Evolutionary conservation across 257 asterid genomes (phyloP).

Genomic region (Coffea eugenioides): DNA sequence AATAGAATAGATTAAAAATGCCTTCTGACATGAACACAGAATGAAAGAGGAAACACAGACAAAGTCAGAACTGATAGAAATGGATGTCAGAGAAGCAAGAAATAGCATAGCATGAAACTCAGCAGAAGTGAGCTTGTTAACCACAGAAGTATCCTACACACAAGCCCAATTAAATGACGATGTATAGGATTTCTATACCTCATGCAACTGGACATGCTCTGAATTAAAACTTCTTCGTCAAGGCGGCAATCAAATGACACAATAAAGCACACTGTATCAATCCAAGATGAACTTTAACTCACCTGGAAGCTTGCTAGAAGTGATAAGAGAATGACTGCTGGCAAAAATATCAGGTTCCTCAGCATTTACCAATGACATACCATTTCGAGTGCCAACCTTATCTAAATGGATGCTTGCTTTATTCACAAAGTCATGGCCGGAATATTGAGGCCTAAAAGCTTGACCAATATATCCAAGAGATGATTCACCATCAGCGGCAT

Average conservation of each 20-base stretch:
- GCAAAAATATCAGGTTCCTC: conserved; percentile 50
- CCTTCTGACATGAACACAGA: background rate
- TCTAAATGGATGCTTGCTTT: conserved; percentile 46
- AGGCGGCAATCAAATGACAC: background rate
- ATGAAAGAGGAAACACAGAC: background rate
- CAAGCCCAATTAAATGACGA: background rate
- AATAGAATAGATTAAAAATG: background rate
- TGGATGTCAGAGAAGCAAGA: background rate
- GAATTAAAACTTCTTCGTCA: background rate
- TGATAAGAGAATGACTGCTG: conserved; percentile 40
- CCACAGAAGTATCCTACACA: background rate
- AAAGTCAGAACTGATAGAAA: background rate
- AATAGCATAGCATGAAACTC: background rate
- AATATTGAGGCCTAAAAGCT: conserved; percentile 41
- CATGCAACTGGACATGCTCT: background rate
- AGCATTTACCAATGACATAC: conserved; percentile 46
- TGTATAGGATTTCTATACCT: background rate
- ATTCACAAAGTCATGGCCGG: conserved; percentile 44
- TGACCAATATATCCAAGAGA: conserved; percentile 41
- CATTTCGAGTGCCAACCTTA: conserved; percentile 41
- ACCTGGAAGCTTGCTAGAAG: conserved; percentile 68
- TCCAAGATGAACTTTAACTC: conserved; percentile 20
- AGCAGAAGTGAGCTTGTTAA: background rate
- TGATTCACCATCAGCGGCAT: conserved; percentile 41
- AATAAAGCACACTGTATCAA: background rate